Base-by-base conservation (phyloP, 371 early-diverging fungal species). In the Rhizopus sp. region DNA sequence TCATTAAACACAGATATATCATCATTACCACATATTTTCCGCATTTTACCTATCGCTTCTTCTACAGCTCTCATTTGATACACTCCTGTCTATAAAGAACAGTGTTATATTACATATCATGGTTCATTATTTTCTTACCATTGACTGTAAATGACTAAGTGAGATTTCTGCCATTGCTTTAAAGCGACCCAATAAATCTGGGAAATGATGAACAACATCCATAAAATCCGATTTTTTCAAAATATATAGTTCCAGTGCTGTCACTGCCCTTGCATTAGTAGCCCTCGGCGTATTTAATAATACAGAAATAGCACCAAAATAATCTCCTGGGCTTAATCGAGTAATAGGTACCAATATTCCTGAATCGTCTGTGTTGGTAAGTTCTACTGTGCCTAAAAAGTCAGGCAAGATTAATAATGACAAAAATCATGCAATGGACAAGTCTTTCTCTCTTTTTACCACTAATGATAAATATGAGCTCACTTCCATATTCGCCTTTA, bases 381-480 rank as follows among this genome's bases (percentile, higher is more conserved):
- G 55, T 42, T 76, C 66, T 2, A 72, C 73, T 0, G 73, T 70
- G 2, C 76, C 76, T 76, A 57, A 23, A 37, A 50, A 30, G 34
- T 15, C 50, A 49, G 46, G 13, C 8, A 38, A 38, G 8, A 38
- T 8, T 38, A 38, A 23, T 30, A 13, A 23, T 29, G 16, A 50
- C 15, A 4, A 50, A 15, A 29, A 50, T 35, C 12, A 7, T 6
- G 9, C 1, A 5, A 37, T 35, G 17, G 13, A 3, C 13, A 17
- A 7, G 7, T 51, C 17, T 8, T 23, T 17, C 4, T 46, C 0
- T n/a, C n/a, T n/a, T n/a, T 65, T 72, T 72, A 53, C 96, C 96
- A n/a, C 80, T 75, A 12, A 88, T 73, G 49, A 96, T 79, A 60
- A 95, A 91, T 66, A 88, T 94, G 81, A 95, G 81, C 34, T 90